Conservation (phyloP, 2,329 filamentous ascomycete species). For the Calonectria honghensis region DNA sequence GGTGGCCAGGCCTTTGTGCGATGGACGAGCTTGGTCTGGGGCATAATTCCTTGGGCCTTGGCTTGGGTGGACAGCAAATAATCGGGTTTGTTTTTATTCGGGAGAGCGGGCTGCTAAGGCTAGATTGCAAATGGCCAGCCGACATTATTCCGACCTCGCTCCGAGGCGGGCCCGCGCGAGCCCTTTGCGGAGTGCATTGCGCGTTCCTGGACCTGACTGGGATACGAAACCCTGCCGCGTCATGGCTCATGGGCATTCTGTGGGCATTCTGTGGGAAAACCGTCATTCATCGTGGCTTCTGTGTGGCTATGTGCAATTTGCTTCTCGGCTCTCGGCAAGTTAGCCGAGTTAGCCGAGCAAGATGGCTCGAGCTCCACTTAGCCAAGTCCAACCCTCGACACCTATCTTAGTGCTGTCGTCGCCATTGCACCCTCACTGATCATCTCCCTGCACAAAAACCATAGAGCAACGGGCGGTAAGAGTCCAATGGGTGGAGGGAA, state of each 20-base stretch:
- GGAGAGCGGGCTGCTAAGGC: neutral
- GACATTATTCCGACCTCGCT: conserved; percentile 4
- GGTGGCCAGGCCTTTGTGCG: conserved; percentile 10
- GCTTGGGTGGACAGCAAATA: neutral
- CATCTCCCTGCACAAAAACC: neutral
- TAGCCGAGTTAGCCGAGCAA: too few relatives aligned
- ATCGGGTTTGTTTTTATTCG: neutral
- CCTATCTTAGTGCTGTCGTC: neutral
- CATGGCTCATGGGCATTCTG: neutral
- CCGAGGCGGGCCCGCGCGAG: neutral
- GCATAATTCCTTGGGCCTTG: conserved; percentile 7
- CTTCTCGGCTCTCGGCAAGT: too few relatives aligned
- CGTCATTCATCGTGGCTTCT: too few relatives aligned
- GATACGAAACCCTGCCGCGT: neutral
- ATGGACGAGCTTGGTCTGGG: neutral
- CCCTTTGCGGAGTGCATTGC: neutral
- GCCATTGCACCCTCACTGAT: neutral
- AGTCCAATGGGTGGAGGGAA: neutral
- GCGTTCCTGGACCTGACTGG: neutral
- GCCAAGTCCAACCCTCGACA: neutral
- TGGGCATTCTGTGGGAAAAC: too few relatives aligned
- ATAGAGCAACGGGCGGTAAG: neutral
- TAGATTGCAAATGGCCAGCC: neutral
- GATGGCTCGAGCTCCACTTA: neutral
- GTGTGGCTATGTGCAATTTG: too few relatives aligned